A percentile compares a stretch with the other conserved stretches of the same genome.
These are phyloP conservation scores for Sporothrix euskadiensis DNA, from an alignment of 2,329 filamentous ascomycete species.

Conservation along the genomic window DNA sequence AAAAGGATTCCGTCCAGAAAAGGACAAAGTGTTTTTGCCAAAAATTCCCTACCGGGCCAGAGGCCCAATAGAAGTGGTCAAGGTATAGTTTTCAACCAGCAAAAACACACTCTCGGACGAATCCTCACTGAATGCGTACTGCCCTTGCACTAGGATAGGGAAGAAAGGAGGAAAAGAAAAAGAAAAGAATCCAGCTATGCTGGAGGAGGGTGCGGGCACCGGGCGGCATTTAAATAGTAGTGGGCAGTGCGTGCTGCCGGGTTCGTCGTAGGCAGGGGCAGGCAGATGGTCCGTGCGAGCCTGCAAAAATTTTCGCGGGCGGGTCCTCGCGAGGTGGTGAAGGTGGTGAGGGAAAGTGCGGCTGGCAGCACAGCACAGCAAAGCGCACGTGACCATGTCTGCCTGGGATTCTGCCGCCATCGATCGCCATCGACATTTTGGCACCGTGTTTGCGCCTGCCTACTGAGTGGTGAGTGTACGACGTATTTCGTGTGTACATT, in stretches of 20 bases:
- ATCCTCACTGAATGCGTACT: conserved; percentile 78
- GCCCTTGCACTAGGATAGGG: conserved; percentile 69
- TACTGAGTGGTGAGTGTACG: neutral
- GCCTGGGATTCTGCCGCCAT: neutral
- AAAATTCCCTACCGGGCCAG: conserved; percentile 77
- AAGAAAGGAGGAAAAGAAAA: conserved; percentile 45
- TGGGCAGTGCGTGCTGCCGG: neutral
- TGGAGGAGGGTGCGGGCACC: conserved; percentile 16
- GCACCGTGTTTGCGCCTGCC: neutral
- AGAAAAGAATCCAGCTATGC: conserved; percentile 15
- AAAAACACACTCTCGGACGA: conserved; percentile 85
- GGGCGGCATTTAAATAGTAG: conserved; percentile 31
- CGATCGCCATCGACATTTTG: neutral
- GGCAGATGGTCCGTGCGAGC: conserved; percentile 34
- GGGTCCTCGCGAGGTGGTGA: neutral
- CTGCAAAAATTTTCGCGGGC: conserved; percentile 27
- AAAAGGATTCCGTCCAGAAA: conserved; percentile 38
- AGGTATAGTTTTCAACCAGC: conserved; percentile 86
- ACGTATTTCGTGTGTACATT: neutral
- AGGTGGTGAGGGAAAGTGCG: neutral
- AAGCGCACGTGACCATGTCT: neutral
- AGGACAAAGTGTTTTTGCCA: conserved; percentile 47
- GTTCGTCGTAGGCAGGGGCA: neutral
- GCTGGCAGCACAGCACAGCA: neutral
- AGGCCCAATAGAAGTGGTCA: conserved; percentile 73